Percentiles rank a stretch among this genome's conserved stretches.
Evolutionary conservation across 257 asterid species (phyloP).

Genomic region (Nicotiana tomentosiformis): DNA sequence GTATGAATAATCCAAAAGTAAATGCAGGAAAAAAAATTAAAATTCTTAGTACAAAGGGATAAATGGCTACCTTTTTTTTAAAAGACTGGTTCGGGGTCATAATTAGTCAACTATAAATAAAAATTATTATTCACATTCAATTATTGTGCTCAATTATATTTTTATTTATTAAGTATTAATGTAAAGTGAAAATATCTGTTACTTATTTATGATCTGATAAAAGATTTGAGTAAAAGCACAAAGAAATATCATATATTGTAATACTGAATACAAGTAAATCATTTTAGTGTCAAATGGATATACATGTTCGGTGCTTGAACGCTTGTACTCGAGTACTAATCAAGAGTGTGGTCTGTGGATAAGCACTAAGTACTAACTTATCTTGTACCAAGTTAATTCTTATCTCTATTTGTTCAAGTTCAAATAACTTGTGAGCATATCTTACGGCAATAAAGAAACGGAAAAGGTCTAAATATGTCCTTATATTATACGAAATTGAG

Average conservation of each 20-base stretch:
- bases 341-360: neutral
- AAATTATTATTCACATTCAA: neutral
- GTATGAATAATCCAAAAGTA: too few species aligned
- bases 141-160: neutral
- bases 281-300: neutral
- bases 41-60: too few species aligned
- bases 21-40: too few species aligned
- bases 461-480: too few species aligned
- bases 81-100: neutral
- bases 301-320: too few species aligned
- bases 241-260: too few species aligned
- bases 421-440: neutral
- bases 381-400: neutral
- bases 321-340: too few species aligned
- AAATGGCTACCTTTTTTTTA: neutral
- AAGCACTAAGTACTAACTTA: neutral
- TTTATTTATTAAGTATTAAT: neutral
- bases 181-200: too few species aligned
- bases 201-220: neutral
- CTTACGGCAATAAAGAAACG: neutral
- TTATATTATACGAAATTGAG: too few species aligned
- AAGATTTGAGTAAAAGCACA: neutral
- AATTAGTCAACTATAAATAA: neutral
- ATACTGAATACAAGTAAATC: neutral
- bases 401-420: neutral